Conservation (phyloP, 2,329 filamentous ascomycete species). For the Zasmidium citrigriseum region DNA sequence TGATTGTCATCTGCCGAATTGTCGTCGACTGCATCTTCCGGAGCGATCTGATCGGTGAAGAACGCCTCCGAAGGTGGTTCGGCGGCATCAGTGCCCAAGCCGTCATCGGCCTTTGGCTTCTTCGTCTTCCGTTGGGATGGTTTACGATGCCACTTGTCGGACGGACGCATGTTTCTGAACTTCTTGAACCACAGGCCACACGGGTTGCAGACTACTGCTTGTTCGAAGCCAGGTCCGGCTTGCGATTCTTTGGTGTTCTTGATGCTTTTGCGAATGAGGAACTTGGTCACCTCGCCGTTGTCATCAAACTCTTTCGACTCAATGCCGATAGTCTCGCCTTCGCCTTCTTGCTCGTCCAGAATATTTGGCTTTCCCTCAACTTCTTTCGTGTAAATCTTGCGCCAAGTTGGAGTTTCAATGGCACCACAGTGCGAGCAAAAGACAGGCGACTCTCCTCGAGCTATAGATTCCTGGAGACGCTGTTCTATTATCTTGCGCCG, state of each 20-base stretch:
- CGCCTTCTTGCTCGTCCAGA: slow-evolving; percentile 71
- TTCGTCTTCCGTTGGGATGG: slow-evolving; percentile 27
- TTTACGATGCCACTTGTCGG: slow-evolving; percentile 71
- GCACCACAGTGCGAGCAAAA: slow-evolving; percentile 92
- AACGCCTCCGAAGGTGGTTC: slow-evolving; percentile 36
- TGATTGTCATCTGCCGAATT: slow-evolving; percentile 13
- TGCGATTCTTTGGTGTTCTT: slow-evolving; percentile 45
- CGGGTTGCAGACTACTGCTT: slow-evolving; percentile 85
- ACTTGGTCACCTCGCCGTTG: slow-evolving; percentile 63
- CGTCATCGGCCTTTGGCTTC: slow-evolving; percentile 27
- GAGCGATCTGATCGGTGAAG: slow-evolving; percentile 31
- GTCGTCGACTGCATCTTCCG: slow-evolving; percentile 23
- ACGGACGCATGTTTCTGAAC: slow-evolving; percentile 78
- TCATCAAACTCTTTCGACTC: slow-evolving; percentile 65
- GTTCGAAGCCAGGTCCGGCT: slow-evolving; percentile 56
- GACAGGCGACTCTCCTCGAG: slow-evolving; percentile 79
- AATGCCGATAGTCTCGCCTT: slow-evolving; percentile 73
- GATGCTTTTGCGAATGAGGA: slow-evolving; percentile 81
- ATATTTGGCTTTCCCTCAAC: slow-evolving; percentile 69
- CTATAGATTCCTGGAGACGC: slow-evolving; percentile 60
- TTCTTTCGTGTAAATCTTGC: slow-evolving; percentile 84
- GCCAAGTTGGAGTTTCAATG: slow-evolving; percentile 95
- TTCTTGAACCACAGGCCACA: slow-evolving; percentile 96
- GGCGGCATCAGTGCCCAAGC: slow-evolving; percentile 28
- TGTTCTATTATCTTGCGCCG: slow-evolving; percentile 66